Percentiles rank a stretch among this genome's conserved stretches.
Evolutionary conservation across 306 rosid species (phyloP).

Genomic region (Sechiopsis laciniata): DNA sequence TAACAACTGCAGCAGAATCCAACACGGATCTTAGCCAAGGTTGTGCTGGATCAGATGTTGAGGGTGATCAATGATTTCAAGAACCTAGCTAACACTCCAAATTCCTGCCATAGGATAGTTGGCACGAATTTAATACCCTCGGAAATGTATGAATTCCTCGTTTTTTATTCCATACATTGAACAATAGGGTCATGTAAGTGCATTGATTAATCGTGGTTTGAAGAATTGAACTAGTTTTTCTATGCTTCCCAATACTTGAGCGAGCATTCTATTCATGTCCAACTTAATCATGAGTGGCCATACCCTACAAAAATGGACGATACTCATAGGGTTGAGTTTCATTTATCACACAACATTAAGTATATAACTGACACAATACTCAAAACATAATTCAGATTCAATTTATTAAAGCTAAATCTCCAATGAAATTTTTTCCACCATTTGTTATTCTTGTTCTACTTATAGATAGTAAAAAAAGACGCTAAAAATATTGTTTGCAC

Average conservation of each 20-base stretch:
- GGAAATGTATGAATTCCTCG: neutral
- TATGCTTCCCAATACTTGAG: neutral
- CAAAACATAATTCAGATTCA: neutral
- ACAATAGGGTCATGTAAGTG: no score
- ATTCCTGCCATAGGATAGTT: slow-evolving; percentile 67
- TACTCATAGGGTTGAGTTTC: neutral
- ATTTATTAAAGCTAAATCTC: no score
- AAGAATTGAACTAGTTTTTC: neutral
- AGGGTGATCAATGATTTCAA: slow-evolving; percentile 46
- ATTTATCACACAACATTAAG: neutral
- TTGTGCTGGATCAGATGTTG: slow-evolving; percentile 70
- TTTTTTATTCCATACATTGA: neutral
- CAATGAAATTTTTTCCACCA: neutral
- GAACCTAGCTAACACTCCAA: slow-evolving; percentile 29
- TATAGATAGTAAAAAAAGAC: neutral
- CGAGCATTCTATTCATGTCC: neutral
- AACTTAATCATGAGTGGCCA: neutral
- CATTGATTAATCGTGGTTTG: neutral
- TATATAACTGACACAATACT: neutral
- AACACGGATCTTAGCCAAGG: slow-evolving; percentile 69
- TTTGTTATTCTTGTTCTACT: neutral
- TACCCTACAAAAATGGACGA: neutral
- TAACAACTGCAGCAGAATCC: slow-evolving; percentile 55
- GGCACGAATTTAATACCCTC: slow-evolving; percentile 27
- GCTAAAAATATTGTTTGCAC: no score